Evolutionary conservation across 148 eudicot species (phyloP).

Genomic region (Gaultheria prostrata): DNA sequence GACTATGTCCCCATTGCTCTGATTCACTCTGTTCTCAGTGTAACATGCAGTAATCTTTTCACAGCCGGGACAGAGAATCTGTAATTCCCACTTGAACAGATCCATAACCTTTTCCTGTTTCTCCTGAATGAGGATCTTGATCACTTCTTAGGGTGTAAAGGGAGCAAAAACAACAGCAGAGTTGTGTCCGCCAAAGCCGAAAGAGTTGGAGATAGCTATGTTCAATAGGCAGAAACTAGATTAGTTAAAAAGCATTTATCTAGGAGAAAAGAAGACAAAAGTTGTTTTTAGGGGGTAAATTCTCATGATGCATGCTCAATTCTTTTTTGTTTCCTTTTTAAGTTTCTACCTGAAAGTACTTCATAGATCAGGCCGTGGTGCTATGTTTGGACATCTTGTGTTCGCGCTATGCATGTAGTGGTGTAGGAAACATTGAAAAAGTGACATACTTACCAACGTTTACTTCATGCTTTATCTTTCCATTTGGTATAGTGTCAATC

Average conservation of each 20-base stretch:
- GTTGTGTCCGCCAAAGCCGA: slow-evolving; percentile 22
- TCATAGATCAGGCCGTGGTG: neutral
- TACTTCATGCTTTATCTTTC: slow-evolving; percentile 18
- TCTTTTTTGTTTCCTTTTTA: neutral
- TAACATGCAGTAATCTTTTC: neutral
- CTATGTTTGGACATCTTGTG: neutral
- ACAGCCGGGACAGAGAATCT: neutral
- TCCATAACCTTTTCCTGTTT: neutral
- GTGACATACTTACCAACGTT: slow-evolving; percentile 18
- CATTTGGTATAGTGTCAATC: slow-evolving; percentile 16
- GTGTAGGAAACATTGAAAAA: neutral
- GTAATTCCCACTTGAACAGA: neutral
- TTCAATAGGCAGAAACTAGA: neutral
- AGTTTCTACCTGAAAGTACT: neutral
- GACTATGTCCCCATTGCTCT: neutral
- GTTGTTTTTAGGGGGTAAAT: neutral
- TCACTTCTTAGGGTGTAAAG: slow-evolving; percentile 11
- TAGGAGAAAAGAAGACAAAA: neutral
- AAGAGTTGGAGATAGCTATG: slow-evolving; percentile 17
- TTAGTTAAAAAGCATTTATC: neutral
- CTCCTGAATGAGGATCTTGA: neutral
- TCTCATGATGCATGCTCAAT: neutral
- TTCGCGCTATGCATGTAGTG: neutral
- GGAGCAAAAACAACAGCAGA: slow-evolving; percentile 12
- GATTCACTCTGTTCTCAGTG: neutral